Percentiles rank a stretch among this genome's conserved stretches.
phyloP scores from a whole-genome alignment of 2,329 filamentous ascomycete species.

The Fusarium irregulare region DNA sequence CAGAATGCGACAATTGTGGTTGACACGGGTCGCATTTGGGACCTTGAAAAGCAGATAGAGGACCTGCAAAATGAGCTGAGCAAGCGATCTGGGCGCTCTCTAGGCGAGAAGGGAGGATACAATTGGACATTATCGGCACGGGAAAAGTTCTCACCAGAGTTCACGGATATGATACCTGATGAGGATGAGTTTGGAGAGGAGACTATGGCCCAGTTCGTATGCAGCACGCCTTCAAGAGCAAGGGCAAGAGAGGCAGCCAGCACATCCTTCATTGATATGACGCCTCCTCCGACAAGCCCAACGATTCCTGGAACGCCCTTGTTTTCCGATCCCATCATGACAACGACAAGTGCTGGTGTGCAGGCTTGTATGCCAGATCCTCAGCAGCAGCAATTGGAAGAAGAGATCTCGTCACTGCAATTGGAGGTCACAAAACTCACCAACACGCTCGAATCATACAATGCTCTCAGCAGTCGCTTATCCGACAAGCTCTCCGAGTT shows the following conservation, averaged over 20 bases:
- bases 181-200: slow-evolving; percentile 61
- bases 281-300: slow-evolving; percentile 67
- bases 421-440: slow-evolving; percentile 62
- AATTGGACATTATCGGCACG: slow-evolving; percentile 65
- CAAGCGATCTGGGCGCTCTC: slow-evolving; percentile 32
- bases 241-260: slow-evolving; percentile 44
- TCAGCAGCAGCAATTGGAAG: slow-evolving; percentile 56
- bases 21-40: slow-evolving; percentile 60
- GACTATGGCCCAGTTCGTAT: slow-evolving; percentile 62
- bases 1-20: slow-evolving; percentile 62
- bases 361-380: slow-evolving; percentile 53
- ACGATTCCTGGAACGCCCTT: slow-evolving; percentile 53
- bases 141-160: slow-evolving; percentile 59
- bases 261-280: slow-evolving; percentile 60
- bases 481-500: slow-evolving; percentile 50
- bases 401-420: slow-evolving; percentile 61
- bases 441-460: slow-evolving; percentile 60
- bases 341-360: slow-evolving; percentile 20
- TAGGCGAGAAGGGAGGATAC: slow-evolving; percentile 48
- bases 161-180: slow-evolving; percentile 55
- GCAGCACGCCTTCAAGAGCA: slow-evolving; percentile 62
- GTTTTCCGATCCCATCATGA: slow-evolving; percentile 38
- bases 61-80: slow-evolving; percentile 51
- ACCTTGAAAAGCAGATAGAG: slow-evolving; percentile 55
- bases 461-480: slow-evolving; percentile 54